Conservation (phyloP, 768 basidiomycete genomes). For the Lactarius sp. region DNA sequence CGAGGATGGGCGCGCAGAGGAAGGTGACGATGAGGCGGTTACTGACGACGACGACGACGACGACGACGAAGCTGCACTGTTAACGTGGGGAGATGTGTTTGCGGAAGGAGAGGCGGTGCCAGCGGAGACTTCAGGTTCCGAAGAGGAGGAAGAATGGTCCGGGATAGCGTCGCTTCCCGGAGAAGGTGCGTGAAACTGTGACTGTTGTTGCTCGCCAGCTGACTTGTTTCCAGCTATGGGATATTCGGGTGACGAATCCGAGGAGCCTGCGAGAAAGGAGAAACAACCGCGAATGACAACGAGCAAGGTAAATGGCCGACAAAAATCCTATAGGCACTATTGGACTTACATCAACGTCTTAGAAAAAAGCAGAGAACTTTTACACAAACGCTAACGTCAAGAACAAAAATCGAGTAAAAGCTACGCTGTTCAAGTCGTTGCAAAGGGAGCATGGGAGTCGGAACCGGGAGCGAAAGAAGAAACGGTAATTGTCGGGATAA, state of each 20-base stretch:
- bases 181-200: conserved; percentile 14
- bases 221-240: conserved; percentile 29
- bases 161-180: conserved; percentile 20
- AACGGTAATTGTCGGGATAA: conserved; percentile 4
- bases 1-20: conserved; percentile 28
- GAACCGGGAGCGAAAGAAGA: conserved; percentile 17
- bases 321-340: background rate
- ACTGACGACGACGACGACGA: conserved; percentile 37
- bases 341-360: conserved; percentile 10
- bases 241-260: conserved; percentile 35
- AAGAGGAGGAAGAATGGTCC: conserved; percentile 28
- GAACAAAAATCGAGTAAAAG: conserved; percentile 73
- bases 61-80: conserved; percentile 39
- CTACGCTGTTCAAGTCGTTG: conserved; percentile 53
- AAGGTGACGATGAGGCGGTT: conserved; percentile 40
- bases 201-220: conserved; percentile 1
- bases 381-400: conserved; percentile 82
- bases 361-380: conserved; percentile 90
- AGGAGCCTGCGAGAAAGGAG: conserved; percentile 33
- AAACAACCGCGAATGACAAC: conserved; percentile 83
- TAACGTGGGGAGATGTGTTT: conserved; percentile 89
- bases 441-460: conserved; percentile 20
- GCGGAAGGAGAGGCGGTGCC: conserved; percentile 38
- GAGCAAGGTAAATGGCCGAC: conserved; percentile 58
- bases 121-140: conserved; percentile 22